Conservation (phyloP, 2,329 filamentous ascomycete genomes). For the Penicillium olsonii region DNA sequence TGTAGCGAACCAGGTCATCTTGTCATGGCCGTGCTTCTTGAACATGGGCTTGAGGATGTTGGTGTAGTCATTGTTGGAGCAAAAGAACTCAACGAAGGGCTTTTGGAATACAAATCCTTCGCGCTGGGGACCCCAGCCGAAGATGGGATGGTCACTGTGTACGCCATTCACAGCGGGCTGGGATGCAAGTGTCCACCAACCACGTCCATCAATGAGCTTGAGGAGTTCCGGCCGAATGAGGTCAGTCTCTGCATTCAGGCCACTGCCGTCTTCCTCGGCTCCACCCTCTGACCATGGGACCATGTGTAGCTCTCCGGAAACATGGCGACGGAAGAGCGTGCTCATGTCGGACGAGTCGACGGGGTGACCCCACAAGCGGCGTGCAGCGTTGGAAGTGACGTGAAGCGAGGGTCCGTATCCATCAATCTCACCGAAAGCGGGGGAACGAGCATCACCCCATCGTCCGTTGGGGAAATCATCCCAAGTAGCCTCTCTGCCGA, state of each 20-base stretch:
- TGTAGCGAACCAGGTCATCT: slow-evolving; percentile 83
- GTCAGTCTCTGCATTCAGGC: slow-evolving; percentile 69
- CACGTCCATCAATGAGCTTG: slow-evolving; percentile 70
- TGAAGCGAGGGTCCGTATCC: slow-evolving; percentile 97
- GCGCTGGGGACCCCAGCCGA: slow-evolving; percentile 89
- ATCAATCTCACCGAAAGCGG: slow-evolving; percentile 94
- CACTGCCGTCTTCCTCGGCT: slow-evolving; percentile 60
- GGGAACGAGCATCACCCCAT: slow-evolving; percentile 90
- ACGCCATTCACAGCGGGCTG: slow-evolving; percentile 92
- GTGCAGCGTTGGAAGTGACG: slow-evolving; percentile 80
- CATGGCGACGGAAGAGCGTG: slow-evolving; percentile 75
- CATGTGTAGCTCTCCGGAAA: slow-evolving; percentile 74
- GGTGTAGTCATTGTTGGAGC: slow-evolving; percentile 72
- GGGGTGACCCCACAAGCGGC: slow-evolving; percentile 82
- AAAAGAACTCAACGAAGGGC: slow-evolving; percentile 95
- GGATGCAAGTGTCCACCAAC: slow-evolving; percentile 96
- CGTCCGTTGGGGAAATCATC: slow-evolving; percentile 97
- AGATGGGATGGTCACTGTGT: slow-evolving; percentile 72
- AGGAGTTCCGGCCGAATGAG: slow-evolving; percentile 77
- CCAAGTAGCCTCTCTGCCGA: slow-evolving; percentile 95
- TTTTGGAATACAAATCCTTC: slow-evolving; percentile 96
- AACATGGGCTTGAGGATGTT: slow-evolving; percentile 64
- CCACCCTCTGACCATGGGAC: slow-evolving; percentile 85
- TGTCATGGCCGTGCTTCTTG: slow-evolving; percentile 58
- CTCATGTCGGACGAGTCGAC: slow-evolving; percentile 71